These are phyloP conservation scores for Ophiorrhiza pumila DNA, from an alignment of 257 asterid genomes.

Conservation along the genomic window DNA sequence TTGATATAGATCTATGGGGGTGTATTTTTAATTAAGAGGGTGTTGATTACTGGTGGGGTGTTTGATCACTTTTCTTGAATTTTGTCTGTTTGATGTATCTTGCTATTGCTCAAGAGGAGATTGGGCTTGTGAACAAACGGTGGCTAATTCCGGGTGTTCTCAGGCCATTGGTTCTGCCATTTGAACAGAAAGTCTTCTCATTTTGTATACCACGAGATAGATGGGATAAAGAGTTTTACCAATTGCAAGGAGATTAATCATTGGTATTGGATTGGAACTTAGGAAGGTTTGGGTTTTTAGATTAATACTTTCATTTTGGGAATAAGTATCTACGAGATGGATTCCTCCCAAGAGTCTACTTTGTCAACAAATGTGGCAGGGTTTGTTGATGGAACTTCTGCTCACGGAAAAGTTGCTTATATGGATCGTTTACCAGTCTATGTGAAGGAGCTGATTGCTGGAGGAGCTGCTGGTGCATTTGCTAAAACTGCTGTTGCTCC, in stretches of 20 bases:
- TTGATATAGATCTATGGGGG: conserved; percentile 31
- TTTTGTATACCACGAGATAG: conserved; percentile 59
- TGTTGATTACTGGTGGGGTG: conserved; percentile 14
- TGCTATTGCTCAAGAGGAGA: conserved; percentile 35
- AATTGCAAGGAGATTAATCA: conserved; percentile 71
- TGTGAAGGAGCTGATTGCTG: conserved; percentile 95
- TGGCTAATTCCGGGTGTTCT: conserved; percentile 50
- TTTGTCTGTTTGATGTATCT: conserved; percentile 66
- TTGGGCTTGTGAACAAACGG: conserved; percentile 77
- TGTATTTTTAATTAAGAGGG: conserved; percentile 28
- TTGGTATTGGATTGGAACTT: conserved; percentile 5
- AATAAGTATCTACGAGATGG: conserved; percentile 41
- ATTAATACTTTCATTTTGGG: conserved; percentile 23
- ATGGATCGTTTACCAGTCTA: conserved; percentile 69
- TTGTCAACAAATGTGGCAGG: conserved; percentile 60
- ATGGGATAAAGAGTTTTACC: conserved; percentile 87
- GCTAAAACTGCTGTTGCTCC: conserved; percentile 97
- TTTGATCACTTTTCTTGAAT: conserved; percentile 10
- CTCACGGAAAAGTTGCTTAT: conserved; percentile 42
- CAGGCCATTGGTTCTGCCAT: conserved; percentile 64
- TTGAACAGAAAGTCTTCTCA: conserved; percentile 46
- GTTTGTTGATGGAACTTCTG: conserved; percentile 53
- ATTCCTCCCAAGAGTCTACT: conserved; percentile 68
- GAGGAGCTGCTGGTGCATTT: conserved; percentile 93
- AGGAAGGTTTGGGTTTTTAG: neutral